phyloP scores from a whole-genome alignment of 2,329 filamentous ascomycete species.

The Ceratocystiopsis minuta region DNA sequence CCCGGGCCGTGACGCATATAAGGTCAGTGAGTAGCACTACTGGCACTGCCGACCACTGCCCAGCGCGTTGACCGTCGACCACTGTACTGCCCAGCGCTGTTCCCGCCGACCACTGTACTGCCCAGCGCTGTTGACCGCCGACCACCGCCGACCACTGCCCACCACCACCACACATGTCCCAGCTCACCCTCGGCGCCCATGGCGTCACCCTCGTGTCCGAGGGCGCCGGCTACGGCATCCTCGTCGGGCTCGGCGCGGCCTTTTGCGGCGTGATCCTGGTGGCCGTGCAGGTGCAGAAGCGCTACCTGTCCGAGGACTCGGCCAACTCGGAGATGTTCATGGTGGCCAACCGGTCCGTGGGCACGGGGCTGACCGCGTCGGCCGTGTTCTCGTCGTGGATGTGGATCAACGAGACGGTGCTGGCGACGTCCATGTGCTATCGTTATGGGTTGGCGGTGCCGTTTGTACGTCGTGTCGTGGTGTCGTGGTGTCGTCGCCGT shows the following conservation, averaged over 20 bases:
- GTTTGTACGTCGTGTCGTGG: constrained; percentile 16
- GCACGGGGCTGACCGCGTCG: constrained; percentile 14
- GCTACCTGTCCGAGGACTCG: constrained; percentile 23
- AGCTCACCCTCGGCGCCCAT: neutral
- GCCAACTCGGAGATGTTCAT: constrained; percentile 27
- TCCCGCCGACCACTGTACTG: too few relatives aligned
- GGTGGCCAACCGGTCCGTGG: constrained; percentile 17
- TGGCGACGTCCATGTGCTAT: constrained; percentile 18
- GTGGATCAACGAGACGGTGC: constrained; percentile 26
- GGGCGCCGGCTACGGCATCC: constrained; percentile 6
- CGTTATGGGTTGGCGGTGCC: constrained; percentile 12
- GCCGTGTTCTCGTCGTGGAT: constrained; percentile 19
- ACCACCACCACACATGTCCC: too few relatives aligned
- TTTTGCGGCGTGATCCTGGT: constrained; percentile 20
- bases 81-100: too few relatives aligned
- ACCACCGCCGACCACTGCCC: too few relatives aligned
- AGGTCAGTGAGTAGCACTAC: too few relatives aligned
- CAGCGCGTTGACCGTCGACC: too few relatives aligned
- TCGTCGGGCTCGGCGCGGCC: constrained; percentile 27
- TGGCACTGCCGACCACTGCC: too few relatives aligned
- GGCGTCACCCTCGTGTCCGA: constrained; percentile 4
- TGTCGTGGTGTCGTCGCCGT: constrained; percentile 32
- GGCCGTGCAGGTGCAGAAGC: constrained; percentile 26
- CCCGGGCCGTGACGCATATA: too few relatives aligned
- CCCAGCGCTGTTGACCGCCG: too few relatives aligned